Evolutionary conservation across 2,329 filamentous ascomycete species (phyloP), one percentile per base, ranked within the genome.

Genomic region (Ophiostoma sp.): DNA sequence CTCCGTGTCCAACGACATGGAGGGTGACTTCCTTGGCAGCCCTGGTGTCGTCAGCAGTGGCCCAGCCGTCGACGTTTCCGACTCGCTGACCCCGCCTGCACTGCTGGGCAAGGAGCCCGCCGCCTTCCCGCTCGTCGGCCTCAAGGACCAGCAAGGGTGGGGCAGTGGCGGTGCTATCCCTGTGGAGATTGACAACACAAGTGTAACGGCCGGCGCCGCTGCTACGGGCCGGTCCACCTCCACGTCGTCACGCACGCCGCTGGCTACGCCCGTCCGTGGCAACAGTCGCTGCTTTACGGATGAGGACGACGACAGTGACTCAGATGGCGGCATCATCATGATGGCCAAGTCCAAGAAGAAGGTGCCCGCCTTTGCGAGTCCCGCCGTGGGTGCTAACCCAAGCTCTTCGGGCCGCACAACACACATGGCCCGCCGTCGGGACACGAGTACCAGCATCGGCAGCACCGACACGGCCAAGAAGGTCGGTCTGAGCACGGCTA

Each of bases 401-500:
- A 33, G n/a, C 19, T 15, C 28, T 22, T 52, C 61, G n/a, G 31
- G 68, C 28, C 17, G 82, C 70, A 82, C 81, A 1, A 45, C 59
- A 3, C 72, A 74, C 42, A 64, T 68, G 63, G 81, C 84, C 2
- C 82, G 82, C 74, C 83, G 89, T 73, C 85, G 89, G 42, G 87
- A 89, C 76, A 91, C 89, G 0, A 88, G 89, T 76, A 87, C 86
- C 1, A 90, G 87, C 76, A 86, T 88, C 36, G 87, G 86, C 42
- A 90, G 88, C 78, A 89, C 87, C 0, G 89, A 90, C 77, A 91
- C 89, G 59, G 89, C 89, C 52, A 91, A 90, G 81, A 89, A 89
- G 79, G 79, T 88, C 17, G 48, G 75, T 4, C 45, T 76, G n/a
- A 50, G 73, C 64, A n/a, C 61, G 19, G 39, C 45, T 19, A n/a